These are phyloP conservation scores for Calonectria naviculata DNA, from an alignment of 2,329 filamentous ascomycete genomes.

Conservation along the genomic window DNA sequence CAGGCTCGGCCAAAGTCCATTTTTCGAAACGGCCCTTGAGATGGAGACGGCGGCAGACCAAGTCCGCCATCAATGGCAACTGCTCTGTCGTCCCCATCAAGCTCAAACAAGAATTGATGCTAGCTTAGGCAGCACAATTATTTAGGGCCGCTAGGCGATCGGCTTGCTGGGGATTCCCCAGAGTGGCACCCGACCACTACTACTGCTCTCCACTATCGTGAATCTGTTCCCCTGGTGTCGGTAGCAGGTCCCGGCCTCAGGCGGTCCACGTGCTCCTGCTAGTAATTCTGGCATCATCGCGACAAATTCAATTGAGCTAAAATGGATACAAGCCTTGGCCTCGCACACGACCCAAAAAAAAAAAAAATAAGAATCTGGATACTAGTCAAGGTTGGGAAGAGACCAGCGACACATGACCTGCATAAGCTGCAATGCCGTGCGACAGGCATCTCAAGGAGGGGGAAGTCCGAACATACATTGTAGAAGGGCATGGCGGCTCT, in stretches of 20 bases:
- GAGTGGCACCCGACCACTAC: background rate
- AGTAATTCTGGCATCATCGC: background rate
- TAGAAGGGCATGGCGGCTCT: background rate
- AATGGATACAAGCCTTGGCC: background rate
- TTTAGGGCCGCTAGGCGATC: constrained; percentile 11
- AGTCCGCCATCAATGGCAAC: constrained; percentile 12
- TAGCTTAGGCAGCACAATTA: constrained; percentile 25
- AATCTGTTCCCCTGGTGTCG: background rate
- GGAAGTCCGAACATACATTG: background rate
- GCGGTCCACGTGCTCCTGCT: constrained; percentile 3
- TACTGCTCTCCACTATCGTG: background rate
- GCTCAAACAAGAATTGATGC: background rate
- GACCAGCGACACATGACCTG: constrained; percentile 7
- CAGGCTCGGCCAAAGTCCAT: constrained; percentile 30
- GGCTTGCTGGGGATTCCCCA: constrained; percentile 28
- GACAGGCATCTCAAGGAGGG: background rate
- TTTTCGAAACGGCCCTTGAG: background rate
- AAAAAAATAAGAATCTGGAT: background rate
- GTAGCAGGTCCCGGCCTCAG: constrained; percentile 13
- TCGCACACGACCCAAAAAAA: background rate
- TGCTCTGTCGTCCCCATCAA: background rate
- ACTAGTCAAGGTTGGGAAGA: background rate
- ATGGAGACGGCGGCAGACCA: constrained; percentile 17
- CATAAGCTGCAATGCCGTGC: constrained; percentile 9
- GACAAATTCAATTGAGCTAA: background rate